Evolutionary conservation across 768 basidiomycete species (phyloP), one percentile per base, ranked within the genome.

Genomic region (Tylopilus vinaceipallidus): DNA sequence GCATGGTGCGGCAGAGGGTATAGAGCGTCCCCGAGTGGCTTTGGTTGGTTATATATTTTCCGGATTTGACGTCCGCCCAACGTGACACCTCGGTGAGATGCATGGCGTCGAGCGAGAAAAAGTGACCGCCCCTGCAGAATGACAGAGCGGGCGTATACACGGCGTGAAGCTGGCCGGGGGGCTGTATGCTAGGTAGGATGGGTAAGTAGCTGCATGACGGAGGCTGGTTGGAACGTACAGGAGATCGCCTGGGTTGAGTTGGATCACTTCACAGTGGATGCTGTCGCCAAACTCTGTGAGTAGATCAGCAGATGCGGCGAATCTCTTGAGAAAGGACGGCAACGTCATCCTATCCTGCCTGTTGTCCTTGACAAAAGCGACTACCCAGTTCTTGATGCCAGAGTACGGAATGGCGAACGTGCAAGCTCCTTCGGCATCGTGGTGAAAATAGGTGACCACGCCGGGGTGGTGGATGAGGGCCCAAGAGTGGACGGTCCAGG

Each of bases 81-180:
- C 41, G 34, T 3, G 47, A 49, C 1, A 35, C 7, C 19, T 49
- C 41, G 7, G 41, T 49, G 14, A 44, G 35, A 4, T 45, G 50
- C 38, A 51, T 51, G 3, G 32, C 35, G 8, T 51, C 32, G 13
- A 51, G 37, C 38, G 30, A 39, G 24, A 51, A 54, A 22, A 47
- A 58, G 12, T 54, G 52, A 0, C 57, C 52, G 0, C 57, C 52
- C 0, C 24, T 35, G 4, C 27, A 45, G 9, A 58, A 47, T 1
- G 39, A 13, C 12, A 35, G 47, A 2, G 44, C 44, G 4, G 56
- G 57, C 0, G 48, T 57, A 20, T 50, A 58, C 2, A 47, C 42
- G 0, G 33, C 12, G 42, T 57, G 57, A 1, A 36, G 9, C 13
- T 46, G 35, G 2, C 44, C 44, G 0, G 56, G 56, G 2, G 53